Conservation (phyloP, 1,284 basidiomycete species). For the Neotropicomus parvogracilis region DNA sequence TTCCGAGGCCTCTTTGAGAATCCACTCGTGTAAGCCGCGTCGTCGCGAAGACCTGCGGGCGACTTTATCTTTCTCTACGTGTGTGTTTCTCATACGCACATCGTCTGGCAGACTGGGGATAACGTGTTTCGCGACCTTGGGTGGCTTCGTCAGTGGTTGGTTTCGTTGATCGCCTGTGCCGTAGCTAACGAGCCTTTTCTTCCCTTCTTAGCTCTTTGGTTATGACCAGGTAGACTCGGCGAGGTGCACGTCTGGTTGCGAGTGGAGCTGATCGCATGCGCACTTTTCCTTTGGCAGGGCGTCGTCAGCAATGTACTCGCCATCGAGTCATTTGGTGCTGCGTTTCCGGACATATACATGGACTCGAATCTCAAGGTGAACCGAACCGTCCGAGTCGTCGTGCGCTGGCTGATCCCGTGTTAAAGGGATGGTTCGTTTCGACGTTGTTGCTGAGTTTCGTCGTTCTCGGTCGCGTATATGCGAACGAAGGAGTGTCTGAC, state of each 20-base stretch:
- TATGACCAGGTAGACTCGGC: constrained; percentile 31
- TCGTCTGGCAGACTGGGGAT: constrained; percentile 26
- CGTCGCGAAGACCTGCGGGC: background rate
- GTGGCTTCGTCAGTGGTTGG: constrained; percentile 30
- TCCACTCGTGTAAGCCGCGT: constrained; percentile 24
- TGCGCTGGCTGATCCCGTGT: constrained; percentile 3
- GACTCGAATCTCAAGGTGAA: constrained; percentile 28
- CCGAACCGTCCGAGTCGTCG: background rate
- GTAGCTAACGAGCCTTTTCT: background rate
- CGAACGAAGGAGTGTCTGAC: background rate
- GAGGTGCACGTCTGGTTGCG: background rate
- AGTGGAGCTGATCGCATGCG: constrained; percentile 4
- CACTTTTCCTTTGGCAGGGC: constrained; percentile 17
- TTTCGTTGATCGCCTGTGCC: background rate
- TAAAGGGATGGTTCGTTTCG: constrained; percentile 34
- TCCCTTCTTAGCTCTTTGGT: constrained; percentile 28
- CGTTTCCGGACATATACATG: constrained; percentile 33
- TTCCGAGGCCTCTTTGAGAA: constrained; percentile 32
- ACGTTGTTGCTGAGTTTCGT: constrained; percentile 31
- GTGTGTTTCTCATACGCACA: constrained; percentile 6
- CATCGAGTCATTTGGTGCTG: constrained; percentile 35
- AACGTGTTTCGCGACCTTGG: constrained; percentile 33
- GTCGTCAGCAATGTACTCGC: constrained; percentile 35
- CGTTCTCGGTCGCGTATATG: background rate
- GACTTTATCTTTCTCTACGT: background rate